Conservation (phyloP, 192 early-diverging fungal species). For the Funneliformis mosseae region DNA sequence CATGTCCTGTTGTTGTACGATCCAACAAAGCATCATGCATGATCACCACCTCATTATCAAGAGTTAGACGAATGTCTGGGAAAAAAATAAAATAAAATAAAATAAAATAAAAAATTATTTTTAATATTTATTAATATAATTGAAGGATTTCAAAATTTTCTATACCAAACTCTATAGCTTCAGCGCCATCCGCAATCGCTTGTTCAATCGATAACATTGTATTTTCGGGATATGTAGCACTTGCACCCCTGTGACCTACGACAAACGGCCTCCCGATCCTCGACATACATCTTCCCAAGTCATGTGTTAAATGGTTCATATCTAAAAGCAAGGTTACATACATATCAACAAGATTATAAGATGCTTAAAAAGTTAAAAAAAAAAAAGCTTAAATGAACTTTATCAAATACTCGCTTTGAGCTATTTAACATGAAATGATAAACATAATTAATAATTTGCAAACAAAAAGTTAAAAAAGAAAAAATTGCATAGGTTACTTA, state of each 20-base stretch:
- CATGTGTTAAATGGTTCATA: no score
- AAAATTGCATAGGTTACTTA: neutral
- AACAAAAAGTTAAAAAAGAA: neutral
- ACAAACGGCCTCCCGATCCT: neutral
- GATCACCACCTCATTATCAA: conserved; percentile 57
- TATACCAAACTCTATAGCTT: conserved; percentile 54
- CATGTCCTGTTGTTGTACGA: conserved; percentile 54
- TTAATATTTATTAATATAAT: neutral
- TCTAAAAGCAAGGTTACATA: no score
- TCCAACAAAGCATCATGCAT: conserved; percentile 57
- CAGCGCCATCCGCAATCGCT: conserved; percentile 52
- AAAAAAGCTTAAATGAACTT: no score
- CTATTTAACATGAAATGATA: neutral
- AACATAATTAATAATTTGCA: neutral
- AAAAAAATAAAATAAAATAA: neutral
- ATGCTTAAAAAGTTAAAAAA: no score
- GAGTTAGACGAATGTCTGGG: conserved; percentile 53
- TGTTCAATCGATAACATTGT: conserved; percentile 54
- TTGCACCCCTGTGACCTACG: conserved; percentile 48
- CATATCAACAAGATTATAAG: no score
- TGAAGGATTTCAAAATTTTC: neutral
- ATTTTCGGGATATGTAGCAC: conserved; percentile 57
- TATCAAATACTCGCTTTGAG: neutral
- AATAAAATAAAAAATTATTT: neutral
- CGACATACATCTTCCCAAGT: neutral